phyloP scores from a whole-genome alignment of 2,329 filamentous ascomycete species.

The Ilyonectria sp. region DNA sequence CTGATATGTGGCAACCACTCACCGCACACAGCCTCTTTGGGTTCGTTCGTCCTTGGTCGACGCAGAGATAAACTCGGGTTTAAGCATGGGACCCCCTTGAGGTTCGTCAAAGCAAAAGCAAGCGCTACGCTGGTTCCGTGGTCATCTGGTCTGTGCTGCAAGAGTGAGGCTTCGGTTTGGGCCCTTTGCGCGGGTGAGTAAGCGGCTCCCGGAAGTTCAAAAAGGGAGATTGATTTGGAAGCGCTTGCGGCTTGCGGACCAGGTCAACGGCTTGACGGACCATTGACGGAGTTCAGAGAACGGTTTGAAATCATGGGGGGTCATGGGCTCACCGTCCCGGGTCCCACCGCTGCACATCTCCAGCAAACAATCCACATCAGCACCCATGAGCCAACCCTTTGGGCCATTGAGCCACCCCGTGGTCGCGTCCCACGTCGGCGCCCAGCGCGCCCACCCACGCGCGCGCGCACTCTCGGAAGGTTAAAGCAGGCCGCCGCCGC shows the following conservation, averaged over 20 bases:
- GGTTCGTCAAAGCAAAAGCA: conserved; percentile 19
- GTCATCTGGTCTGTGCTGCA: conserved; percentile 15
- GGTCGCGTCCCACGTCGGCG: not conserved
- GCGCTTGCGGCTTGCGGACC: not conserved
- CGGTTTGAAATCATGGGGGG: conserved; percentile 9
- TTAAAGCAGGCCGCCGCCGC: conserved; percentile 3
- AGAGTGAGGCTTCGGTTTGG: conserved; percentile 14
- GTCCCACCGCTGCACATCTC: conserved; percentile 12
- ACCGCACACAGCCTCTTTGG: conserved; percentile 2
- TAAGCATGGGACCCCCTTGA: conserved; percentile 20
- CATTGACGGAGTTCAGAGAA: not conserved
- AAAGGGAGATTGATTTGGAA: not conserved
- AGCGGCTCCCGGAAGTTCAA: conserved; percentile 21
- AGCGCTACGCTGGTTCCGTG: not conserved
- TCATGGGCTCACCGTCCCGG: conserved; percentile 11
- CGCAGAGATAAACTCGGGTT: conserved; percentile 24
- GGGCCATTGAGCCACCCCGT: not conserved
- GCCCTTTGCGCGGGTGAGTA: conserved; percentile 14
- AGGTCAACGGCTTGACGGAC: not conserved
- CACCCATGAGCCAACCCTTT: not conserved
- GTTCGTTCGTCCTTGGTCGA: conserved; percentile 10
- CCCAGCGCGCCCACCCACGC: not conserved
- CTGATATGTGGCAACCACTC: conserved; percentile 1
- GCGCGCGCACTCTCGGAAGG: conserved; percentile 6
- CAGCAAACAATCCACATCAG: not conserved